Evolutionary conservation across 305 asterid genomes (phyloP).

Genomic region (Fraxinus nigra): DNA sequence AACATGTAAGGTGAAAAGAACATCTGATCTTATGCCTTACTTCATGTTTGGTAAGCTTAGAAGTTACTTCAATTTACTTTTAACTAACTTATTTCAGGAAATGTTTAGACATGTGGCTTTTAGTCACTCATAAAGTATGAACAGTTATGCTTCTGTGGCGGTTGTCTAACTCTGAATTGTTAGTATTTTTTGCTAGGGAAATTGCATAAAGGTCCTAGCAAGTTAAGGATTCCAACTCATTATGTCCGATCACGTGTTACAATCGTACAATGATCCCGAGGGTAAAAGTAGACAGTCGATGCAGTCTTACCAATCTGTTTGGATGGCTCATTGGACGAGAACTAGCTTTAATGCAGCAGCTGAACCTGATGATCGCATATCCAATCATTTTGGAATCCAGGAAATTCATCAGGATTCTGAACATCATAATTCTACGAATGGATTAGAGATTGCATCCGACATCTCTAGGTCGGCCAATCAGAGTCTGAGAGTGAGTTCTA

Average conservation of each 20-base stretch:
- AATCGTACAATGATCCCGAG: constrained; percentile 24
- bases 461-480: constrained; percentile 21
- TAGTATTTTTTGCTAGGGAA: constrained; percentile 9
- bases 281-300: constrained; percentile 34
- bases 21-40: not conserved
- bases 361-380: constrained; percentile 16
- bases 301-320: constrained; percentile 44
- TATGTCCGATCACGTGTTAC: constrained; percentile 44
- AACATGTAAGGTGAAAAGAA: not conserved
- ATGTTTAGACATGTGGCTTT: not conserved
- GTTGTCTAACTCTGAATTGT: not conserved
- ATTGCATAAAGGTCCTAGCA: constrained; percentile 1
- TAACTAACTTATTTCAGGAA: not conserved
- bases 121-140: not conserved
- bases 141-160: not conserved
- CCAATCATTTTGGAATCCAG: constrained; percentile 24
- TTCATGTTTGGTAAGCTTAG: not conserved
- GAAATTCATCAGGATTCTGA: constrained; percentile 24
- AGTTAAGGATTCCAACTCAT: constrained; percentile 10
- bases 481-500: constrained; percentile 25
- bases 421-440: constrained; percentile 16
- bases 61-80: not conserved
- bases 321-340: constrained; percentile 70
- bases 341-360: constrained; percentile 26
- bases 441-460: constrained; percentile 24